Conservation (phyloP, 2,329 filamentous ascomycete genomes). For the Byssochlamys sp. region DNA sequence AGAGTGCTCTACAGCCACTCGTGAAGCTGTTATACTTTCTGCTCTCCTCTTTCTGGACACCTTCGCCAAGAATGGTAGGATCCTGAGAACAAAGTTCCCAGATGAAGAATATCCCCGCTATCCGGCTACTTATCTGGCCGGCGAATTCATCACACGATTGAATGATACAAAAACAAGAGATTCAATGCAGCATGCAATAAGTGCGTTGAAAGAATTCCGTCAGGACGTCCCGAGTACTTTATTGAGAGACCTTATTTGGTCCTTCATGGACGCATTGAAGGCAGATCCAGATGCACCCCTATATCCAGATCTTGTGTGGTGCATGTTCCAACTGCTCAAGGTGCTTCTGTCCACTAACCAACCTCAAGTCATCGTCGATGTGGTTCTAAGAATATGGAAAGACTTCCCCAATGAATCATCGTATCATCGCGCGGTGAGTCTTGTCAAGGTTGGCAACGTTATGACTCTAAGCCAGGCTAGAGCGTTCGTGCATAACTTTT, state of each 20-base stretch:
- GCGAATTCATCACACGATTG: conserved; percentile 6
- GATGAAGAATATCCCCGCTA: conserved; percentile 5
- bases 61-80: not conserved
- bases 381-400: conserved; percentile 6
- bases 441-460: conserved; percentile 1
- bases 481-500: conserved; percentile 3
- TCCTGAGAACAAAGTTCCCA: conserved; percentile 2
- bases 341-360: conserved; percentile 8
- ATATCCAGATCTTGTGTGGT: conserved; percentile 1
- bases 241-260: conserved; percentile 5
- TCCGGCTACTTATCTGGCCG: conserved; percentile 6
- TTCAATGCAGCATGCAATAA: not conserved
- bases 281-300: not conserved
- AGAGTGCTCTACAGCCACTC: not conserved
- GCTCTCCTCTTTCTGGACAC: conserved; percentile 11
- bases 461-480: conserved; percentile 5
- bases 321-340: conserved; percentile 5
- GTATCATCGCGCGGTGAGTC: conserved; percentile 8
- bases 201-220: not conserved
- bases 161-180: not conserved
- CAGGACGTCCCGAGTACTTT: conserved; percentile 4
- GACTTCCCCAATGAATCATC: conserved; percentile 10
- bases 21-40: conserved; percentile 9
- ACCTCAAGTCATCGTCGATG: conserved; percentile 8
- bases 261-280: conserved; percentile 3